Base-by-base conservation (phyloP, 2,329 filamentous ascomycete genomes). In the Verticillium klebahnii region DNA sequence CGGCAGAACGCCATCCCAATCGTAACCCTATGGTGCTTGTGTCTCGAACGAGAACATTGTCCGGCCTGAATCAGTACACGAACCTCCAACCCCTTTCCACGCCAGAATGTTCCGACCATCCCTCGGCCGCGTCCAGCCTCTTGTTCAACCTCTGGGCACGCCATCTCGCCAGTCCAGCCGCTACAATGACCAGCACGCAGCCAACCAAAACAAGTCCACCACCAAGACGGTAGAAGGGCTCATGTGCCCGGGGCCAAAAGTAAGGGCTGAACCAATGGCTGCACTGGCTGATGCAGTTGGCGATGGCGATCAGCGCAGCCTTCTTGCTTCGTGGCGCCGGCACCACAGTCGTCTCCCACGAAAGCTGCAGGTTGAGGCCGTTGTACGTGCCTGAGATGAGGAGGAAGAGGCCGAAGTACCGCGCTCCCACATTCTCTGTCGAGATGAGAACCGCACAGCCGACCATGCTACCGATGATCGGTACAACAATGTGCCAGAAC, bases 341-440 rank as follows among this genome's bases (percentile, higher is more conserved):
- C 0, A 77, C 74, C 1, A 77, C 67, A 0, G 72, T 75, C 0
- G 75, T 77, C 62, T 77, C 74, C 75, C 74, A 77, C 0, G 73
- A 73, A 1, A 77, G 66, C 60, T 76, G 74, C 58, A 78, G 58
- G 63, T 77, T 77, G 54, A 77, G 70, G 14, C 74, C 74, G 57
- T 69, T 73, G 65, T 74, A 78, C 1, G 75, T 73, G 36, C 75
- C 75, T 25, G 64, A 68, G 60, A 74, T 70, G 31, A 78, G 72
- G 3, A 79, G 67, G 69, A 78, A 74, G 50, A 78, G 71, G 25
- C 76, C 76, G 55, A 79, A 67, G 67, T 79, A 79, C 50, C 77
- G 75, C 17, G 72, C 76, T n/a, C 71, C 75, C 2, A 77, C 70
- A 60, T 76, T 75, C 23, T 71, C 63, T 0, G 75, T 77, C 2